Conservation (phyloP, 306 rosid species). For the Canavalia ensiformis region DNA sequence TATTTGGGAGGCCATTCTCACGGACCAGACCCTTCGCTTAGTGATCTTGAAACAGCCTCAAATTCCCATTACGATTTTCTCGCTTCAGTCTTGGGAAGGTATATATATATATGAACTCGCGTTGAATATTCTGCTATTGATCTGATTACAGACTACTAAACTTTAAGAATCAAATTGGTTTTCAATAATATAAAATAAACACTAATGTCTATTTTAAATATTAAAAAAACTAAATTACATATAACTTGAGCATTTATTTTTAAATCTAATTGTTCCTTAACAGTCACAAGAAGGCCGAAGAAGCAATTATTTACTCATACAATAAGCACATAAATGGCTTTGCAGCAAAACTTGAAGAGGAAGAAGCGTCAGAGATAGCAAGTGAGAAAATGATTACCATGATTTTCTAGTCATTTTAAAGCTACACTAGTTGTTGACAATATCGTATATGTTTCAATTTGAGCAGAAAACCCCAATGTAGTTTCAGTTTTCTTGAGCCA, state of each 20-base stretch:
- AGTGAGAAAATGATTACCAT: constrained; percentile 50
- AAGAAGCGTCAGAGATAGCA: constrained; percentile 61
- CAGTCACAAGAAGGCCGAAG: constrained; percentile 49
- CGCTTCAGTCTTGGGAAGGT: constrained; percentile 58
- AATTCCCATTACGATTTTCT: constrained; percentile 52
- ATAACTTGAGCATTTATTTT: too few species aligned
- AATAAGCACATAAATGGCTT: constrained; percentile 75
- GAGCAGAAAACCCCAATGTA: constrained; percentile 53
- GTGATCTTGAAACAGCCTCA: constrained; percentile 48
- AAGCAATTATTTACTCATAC: constrained; percentile 64
- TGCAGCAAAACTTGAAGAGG: constrained; percentile 79
- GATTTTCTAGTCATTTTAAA: background rate
- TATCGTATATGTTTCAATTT: background rate
- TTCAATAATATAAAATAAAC: too few species aligned
- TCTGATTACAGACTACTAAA: too few species aligned
- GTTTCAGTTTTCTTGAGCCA: constrained; percentile 72
- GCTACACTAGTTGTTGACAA: background rate
- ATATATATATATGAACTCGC: background rate
- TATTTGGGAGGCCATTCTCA: constrained; percentile 59
- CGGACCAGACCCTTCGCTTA: constrained; percentile 49
- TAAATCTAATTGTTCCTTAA: background rate
- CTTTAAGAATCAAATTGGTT: too few species aligned
- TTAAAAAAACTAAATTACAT: too few species aligned
- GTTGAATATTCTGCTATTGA: background rate
- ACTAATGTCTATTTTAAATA: too few species aligned